Evolutionary conservation across 2,329 filamentous ascomycete genomes (phyloP), one percentile per base, ranked within the genome.

Genomic region (Clarireedia homoeocarpa): DNA sequence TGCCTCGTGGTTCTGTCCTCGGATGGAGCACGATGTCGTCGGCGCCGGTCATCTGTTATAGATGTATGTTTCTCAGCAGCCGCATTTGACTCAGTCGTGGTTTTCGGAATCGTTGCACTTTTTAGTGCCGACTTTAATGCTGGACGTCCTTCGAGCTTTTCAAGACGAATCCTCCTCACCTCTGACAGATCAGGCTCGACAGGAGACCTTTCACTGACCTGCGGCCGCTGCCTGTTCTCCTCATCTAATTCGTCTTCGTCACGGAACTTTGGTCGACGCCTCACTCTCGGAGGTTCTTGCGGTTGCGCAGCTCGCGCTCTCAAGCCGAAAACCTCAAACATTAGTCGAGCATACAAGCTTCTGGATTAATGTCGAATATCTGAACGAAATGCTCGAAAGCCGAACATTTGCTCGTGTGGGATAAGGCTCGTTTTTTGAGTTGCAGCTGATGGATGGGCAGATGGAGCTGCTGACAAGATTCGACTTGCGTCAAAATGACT

Each of bases 211-310:
- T 34, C 61, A 48, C 58, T 58, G 56, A 58, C 59, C 60, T 56
- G 58, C 57, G 51, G 39, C 12, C 39, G 39, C 7, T 46, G 48
- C 34, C 24, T 34, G 49, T 59, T 56, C 39, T 59, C 61, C 42
- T 59, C 57, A 17, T 61, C 59, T 58, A 62, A 65, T 64, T 62
- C 62, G 57, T 61, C 60, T 64, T 62, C 62, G 57, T 61, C 60
- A 58, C 62, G 50, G 26, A 59, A 61, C 26, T 39, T 57, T 26
- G 42, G 44, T 52, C 60, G 59, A 46, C 62, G 62, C 60, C 62
- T 65, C 59, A 51, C 46, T 36, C 36, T 55, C 17, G 40, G 45
- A 15, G 49, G 7, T 39, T 50, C 53, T n/a, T 50, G 23, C 27
- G 20, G 45, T 27, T 48, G 46, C 47, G 53, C 53, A 14, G 10